Evolutionary conservation across 1,284 basidiomycete genomes (phyloP).

Genomic region (Cryptococcus sp.): DNA sequence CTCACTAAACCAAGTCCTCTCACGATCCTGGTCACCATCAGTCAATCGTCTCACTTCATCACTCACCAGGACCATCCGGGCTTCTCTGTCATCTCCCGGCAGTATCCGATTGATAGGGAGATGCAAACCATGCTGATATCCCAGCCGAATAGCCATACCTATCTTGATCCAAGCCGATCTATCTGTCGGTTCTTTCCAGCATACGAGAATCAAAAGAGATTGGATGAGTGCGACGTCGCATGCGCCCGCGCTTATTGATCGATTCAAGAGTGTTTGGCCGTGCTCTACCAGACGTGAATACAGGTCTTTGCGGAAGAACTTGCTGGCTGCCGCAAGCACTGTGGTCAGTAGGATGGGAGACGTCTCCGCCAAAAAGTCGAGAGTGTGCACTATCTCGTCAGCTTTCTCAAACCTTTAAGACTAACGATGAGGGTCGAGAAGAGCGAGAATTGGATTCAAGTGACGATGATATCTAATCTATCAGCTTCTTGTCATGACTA

Average conservation of each 20-base stretch:
- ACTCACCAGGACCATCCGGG: constrained; percentile 7
- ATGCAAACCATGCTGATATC: constrained; percentile 19
- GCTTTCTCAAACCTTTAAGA: not conserved
- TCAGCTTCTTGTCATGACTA: no score
- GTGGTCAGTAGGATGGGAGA: constrained; percentile 16
- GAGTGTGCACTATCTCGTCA: constrained; percentile 7
- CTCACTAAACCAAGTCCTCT: constrained; percentile 13
- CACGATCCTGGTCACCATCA: not conserved
- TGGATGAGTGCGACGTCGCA: constrained; percentile 15
- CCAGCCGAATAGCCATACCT: constrained; percentile 18
- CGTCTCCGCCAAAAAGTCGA: not conserved
- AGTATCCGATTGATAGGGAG: constrained; percentile 6
- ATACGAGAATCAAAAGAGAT: constrained; percentile 10
- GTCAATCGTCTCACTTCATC: not conserved
- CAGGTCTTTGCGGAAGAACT: constrained; percentile 17
- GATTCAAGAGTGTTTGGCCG: constrained; percentile 11
- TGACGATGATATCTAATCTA: constrained; percentile 1
- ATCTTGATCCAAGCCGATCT: constrained; percentile 17
- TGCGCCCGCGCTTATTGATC: constrained; percentile 3
- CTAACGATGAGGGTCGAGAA: constrained; percentile 6
- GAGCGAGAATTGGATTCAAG: constrained; percentile 20
- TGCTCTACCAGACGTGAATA: constrained; percentile 11
- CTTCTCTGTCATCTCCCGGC: constrained; percentile 4
- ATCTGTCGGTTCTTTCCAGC: constrained; percentile 21
- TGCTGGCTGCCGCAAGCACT: constrained; percentile 11